Evolutionary conservation across 2,329 filamentous ascomycete species (phyloP), one percentile per base, ranked within the genome.

Genomic region (Ophiostoma piceae): DNA sequence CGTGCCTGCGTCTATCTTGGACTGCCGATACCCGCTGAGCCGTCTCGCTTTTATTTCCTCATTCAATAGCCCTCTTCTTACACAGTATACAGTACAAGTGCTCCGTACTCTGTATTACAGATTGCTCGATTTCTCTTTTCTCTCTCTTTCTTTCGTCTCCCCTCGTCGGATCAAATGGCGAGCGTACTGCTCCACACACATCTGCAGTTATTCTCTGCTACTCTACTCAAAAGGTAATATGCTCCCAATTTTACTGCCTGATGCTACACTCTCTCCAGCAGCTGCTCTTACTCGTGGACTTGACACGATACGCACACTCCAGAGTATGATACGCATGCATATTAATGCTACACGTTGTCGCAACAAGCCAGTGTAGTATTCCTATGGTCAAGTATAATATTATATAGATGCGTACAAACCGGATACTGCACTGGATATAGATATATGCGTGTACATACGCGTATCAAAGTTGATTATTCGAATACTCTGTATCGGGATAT

Each of bases 321-420:
- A 60, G 11, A 60, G 43, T 51, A 60, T 60, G 54, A 60, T 60
- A 60, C 26, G 54, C 54, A 60, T 60, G 54, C 7, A 32, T 16
- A 62, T 57, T 11, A 62, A 62, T 62, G 26, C 57, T 32, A 32
- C 57, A 16, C 22, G 22, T 12, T 26, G 51, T 57, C 51, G 51
- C 51, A 57, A n/a, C 22, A 7, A 57, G 51, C 51, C 26, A 26
- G 51, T 12, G 22, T 57, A 43, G 41, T 43, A 47, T 19, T 19
- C 5, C 5, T 47, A 5, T 47, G 16, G 14, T 47, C 5, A 47
- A 47, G 16, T 47, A 47, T 47, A 47, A 47, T 47, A 47, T n/a
- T 19, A 47, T 19, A 47, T n/a, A 47, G 6, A 47, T 47, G 43
- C 14, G 16, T n/a, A 47, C 41, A 43, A 16, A 43, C 41, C 12